These are phyloP conservation scores for Mycena crocata DNA, from an alignment of 768 basidiomycete species.

Conservation along the genomic window DNA sequence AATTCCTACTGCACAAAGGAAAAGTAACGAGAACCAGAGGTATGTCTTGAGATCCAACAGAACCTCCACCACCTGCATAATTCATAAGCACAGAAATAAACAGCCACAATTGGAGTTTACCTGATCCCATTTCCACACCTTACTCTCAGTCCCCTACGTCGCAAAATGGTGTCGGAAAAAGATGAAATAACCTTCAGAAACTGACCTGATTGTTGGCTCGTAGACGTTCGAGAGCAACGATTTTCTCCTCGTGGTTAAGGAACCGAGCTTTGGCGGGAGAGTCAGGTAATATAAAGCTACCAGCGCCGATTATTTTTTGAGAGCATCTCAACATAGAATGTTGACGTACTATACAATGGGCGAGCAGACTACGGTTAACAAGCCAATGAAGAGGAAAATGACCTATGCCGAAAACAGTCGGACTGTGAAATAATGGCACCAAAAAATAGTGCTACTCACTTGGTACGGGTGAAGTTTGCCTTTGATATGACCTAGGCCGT, in stretches of 20 bases:
- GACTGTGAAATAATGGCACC: too few species aligned
- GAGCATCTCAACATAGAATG: too few species aligned
- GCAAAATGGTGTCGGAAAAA: neutral
- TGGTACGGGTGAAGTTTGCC: constrained; percentile 54
- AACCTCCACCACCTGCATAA: constrained; percentile 37
- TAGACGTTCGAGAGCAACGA: constrained; percentile 55
- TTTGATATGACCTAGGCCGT: constrained; percentile 53
- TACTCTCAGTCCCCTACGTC: constrained; percentile 52
- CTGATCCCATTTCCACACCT: constrained; percentile 60
- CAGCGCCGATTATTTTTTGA: neutral
- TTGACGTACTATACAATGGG: constrained; percentile 49
- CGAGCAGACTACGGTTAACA: constrained; percentile 51
- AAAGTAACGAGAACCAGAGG: constrained; percentile 55
- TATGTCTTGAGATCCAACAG: constrained; percentile 56
- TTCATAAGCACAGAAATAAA: neutral
- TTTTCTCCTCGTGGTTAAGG: constrained; percentile 53
- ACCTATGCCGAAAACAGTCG: constrained; percentile 35
- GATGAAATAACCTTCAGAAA: neutral
- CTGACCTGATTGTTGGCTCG: constrained; percentile 55
- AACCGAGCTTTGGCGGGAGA: constrained; percentile 56
- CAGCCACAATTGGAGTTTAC: constrained; percentile 32
- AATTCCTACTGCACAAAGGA: constrained; percentile 51
- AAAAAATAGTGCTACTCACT: constrained; percentile 39
- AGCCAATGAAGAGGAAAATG: constrained; percentile 60
- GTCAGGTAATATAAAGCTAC: constrained; percentile 56